phyloP scores from a whole-genome alignment of 495 filamentous ascomycete genomes.

The Lasiosphaeriaceae sp. region DNA sequence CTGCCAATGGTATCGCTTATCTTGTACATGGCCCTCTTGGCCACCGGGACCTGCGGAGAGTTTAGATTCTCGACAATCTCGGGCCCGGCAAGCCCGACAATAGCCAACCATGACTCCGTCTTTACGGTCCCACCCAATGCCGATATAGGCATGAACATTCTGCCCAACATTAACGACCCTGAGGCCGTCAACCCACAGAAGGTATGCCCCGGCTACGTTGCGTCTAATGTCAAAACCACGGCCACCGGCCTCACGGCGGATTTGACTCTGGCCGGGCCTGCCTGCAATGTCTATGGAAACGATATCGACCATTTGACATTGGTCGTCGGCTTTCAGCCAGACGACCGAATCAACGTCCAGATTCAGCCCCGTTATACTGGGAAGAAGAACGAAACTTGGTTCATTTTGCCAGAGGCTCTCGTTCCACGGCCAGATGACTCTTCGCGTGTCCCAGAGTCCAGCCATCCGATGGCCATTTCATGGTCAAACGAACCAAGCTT shows the following conservation, averaged over 20 bases:
- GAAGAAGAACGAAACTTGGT: conserved; percentile 63
- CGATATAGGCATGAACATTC: conserved; percentile 52
- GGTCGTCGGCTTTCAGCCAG: conserved; percentile 67
- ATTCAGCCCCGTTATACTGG: conserved; percentile 68
- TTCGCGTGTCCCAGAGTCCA: conserved; percentile 24
- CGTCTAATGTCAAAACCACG: conserved; percentile 53
- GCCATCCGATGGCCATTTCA: conserved; percentile 54
- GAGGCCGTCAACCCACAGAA: conserved; percentile 66
- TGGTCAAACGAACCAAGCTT: conserved; percentile 66
- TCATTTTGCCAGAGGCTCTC: conserved; percentile 58
- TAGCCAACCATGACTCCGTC: conserved; percentile 5
- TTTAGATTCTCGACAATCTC: not conserved
- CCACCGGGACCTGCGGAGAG: not conserved
- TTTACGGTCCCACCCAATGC: conserved; percentile 50
- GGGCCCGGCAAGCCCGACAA: not conserved
- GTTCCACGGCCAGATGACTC: conserved; percentile 57
- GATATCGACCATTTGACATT: conserved; percentile 64
- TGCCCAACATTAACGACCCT: conserved; percentile 72
- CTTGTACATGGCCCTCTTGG: conserved; percentile 9
- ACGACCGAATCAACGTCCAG: conserved; percentile 69
- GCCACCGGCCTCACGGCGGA: conserved; percentile 54
- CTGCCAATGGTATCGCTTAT: conserved; percentile 15
- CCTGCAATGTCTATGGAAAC: conserved; percentile 71
- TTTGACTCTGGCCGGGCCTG: conserved; percentile 59
- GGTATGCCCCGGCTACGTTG: conserved; percentile 73